Evolutionary conservation across 2,329 filamentous ascomycete species (phyloP).

Genomic region (Tolypocladium sp.): DNA sequence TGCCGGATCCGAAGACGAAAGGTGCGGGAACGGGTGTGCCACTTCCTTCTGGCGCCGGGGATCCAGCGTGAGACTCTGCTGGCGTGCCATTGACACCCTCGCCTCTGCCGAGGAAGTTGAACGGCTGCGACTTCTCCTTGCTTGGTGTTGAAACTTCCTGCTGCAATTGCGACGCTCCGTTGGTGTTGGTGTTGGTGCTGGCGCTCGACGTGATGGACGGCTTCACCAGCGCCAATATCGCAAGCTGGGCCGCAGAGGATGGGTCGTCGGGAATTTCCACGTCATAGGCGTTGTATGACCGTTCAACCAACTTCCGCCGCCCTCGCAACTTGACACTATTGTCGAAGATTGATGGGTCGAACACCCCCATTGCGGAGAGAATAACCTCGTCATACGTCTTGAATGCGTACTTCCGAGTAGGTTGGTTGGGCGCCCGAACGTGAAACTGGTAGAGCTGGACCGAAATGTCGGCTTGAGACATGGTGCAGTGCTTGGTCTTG

Average conservation of each 20-base stretch:
- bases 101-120: constrained; percentile 58
- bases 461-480: constrained; percentile 82
- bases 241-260: constrained; percentile 71
- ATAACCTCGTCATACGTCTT: constrained; percentile 97
- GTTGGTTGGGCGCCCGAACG: constrained; percentile 75
- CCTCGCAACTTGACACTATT: constrained; percentile 69
- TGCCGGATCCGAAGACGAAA: constrained; percentile 44
- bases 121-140: constrained; percentile 55
- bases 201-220: constrained; percentile 41
- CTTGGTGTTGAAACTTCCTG: constrained; percentile 47
- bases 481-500: constrained; percentile 86
- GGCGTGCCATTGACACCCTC: constrained; percentile 71
- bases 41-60: constrained; percentile 70
- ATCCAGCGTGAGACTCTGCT: constrained; percentile 76
- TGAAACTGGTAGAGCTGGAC: constrained; percentile 88
- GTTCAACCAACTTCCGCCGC: constrained; percentile 71
- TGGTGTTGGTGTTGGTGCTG: constrained; percentile 11
- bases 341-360: constrained; percentile 81
- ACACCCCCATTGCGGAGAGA: constrained; percentile 90
- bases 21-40: constrained; percentile 55
- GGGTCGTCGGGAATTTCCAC: constrained; percentile 82
- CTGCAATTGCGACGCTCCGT: constrained; percentile 32
- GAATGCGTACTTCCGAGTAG: constrained; percentile 88
- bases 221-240: constrained; percentile 49
- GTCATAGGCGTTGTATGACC: constrained; percentile 91